Percentiles rank a stretch among this genome's conserved stretches.
Conservation (phyloP, 2,329 filamentous ascomycete species). For the Colletotrichum zoysiae region DNA sequence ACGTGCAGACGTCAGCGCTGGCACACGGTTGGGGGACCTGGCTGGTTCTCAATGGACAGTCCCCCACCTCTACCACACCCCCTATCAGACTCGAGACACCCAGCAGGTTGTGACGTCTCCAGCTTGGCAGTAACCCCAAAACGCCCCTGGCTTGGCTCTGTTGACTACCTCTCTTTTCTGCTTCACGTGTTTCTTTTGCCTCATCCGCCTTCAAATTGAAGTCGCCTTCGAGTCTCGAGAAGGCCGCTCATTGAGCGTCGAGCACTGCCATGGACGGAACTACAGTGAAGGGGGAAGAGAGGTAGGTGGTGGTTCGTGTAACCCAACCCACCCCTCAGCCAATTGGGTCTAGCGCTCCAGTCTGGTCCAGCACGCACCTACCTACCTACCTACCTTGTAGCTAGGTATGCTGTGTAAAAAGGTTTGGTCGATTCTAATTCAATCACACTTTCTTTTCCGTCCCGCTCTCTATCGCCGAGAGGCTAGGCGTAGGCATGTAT, state of each 20-base stretch:
- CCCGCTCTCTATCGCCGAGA: background rate
- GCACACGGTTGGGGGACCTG: background rate
- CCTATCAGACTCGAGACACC: conserved; percentile 8
- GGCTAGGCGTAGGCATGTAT: no score
- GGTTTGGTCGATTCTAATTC: background rate
- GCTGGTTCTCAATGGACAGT: conserved; percentile 24
- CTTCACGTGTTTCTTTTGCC: background rate
- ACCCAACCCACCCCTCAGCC: background rate
- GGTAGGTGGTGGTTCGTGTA: background rate
- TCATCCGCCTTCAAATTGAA: background rate
- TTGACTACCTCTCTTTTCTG: background rate
- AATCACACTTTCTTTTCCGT: no score
- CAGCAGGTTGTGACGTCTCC: conserved; percentile 18
- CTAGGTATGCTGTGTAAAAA: background rate
- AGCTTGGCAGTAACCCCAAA: conserved; percentile 37
- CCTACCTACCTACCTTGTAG: no score
- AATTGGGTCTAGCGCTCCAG: background rate
- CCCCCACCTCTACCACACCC: background rate
- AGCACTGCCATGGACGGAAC: background rate
- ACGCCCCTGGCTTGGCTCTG: conserved; percentile 33
- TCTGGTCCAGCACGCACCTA: background rate
- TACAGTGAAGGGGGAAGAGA: background rate
- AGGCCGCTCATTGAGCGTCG: background rate
- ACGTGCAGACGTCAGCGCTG: conserved; percentile 22
- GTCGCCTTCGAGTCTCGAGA: background rate